These are phyloP conservation scores for Clarireedia paspali DNA, from an alignment of 2,329 filamentous ascomycete species.

Conservation along the genomic window DNA sequence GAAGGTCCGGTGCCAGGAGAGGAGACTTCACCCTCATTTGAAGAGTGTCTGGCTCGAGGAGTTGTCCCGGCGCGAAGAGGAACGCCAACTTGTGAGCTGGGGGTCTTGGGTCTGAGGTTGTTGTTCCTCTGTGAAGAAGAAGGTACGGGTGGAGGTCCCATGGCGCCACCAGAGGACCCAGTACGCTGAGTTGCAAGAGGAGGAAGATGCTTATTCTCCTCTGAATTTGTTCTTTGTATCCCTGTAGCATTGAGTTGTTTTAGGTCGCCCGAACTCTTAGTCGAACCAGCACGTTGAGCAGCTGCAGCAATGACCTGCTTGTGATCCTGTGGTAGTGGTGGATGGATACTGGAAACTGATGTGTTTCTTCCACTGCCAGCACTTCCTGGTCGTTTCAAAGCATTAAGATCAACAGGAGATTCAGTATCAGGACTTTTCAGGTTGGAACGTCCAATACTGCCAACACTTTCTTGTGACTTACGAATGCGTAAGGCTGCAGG, in stretches of 20 bases:
- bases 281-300: conserved; percentile 48
- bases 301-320: conserved; percentile 78
- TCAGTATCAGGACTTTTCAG: conserved; percentile 32
- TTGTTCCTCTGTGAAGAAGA: conserved; percentile 60
- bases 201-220: conserved; percentile 77
- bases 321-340: conserved; percentile 76
- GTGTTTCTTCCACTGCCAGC: conserved; percentile 56
- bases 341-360: conserved; percentile 41
- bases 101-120: conserved; percentile 50
- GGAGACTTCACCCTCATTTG: conserved; percentile 42
- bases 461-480: conserved; percentile 43
- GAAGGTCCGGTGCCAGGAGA: conserved; percentile 39
- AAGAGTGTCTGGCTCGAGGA: conserved; percentile 39
- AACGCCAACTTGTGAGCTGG: conserved; percentile 37
- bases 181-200: conserved; percentile 63
- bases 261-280: conserved; percentile 1
- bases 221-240: conserved; percentile 29
- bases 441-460: conserved; percentile 35
- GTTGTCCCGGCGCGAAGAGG: conserved; percentile 49
- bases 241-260: neutral
- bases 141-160: conserved; percentile 81
- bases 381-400: conserved; percentile 58
- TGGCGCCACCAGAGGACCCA: conserved; percentile 41
- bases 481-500: conserved; percentile 36
- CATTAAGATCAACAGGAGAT: conserved; percentile 30